phyloP scores from a whole-genome alignment of 768 basidiomycete species.

The Asterophora lycoperdoides region DNA sequence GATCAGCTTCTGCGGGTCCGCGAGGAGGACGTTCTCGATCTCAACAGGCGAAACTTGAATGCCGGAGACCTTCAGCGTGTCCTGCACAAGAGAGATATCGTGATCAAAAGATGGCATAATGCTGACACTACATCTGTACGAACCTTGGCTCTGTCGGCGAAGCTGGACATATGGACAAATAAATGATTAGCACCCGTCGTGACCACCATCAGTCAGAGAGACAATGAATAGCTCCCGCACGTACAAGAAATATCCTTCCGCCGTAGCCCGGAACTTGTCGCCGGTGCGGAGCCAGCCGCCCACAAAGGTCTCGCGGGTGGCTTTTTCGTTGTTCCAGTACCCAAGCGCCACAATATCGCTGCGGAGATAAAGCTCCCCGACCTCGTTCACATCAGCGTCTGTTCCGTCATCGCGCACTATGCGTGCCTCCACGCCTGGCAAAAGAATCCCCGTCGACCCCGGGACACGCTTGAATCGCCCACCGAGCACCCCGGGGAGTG shows the following conservation, averaged over 20 bases:
- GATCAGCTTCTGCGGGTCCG: conserved; percentile 58
- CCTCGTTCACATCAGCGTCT: conserved; percentile 49
- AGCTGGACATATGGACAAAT: conserved; percentile 38
- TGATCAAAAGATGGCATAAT: not conserved
- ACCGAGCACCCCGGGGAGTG: conserved; percentile 40
- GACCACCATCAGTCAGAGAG: not conserved
- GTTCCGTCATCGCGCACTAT: conserved; percentile 51
- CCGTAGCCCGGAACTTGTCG: conserved; percentile 61
- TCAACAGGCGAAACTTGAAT: conserved; percentile 78
- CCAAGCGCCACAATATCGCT: conserved; percentile 57
- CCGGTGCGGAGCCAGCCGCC: conserved; percentile 76
- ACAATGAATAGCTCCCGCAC: too few species aligned
- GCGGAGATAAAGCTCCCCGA: conserved; percentile 59
- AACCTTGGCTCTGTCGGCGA: conserved; percentile 75
- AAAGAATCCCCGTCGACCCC: conserved; percentile 53
- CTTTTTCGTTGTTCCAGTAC: conserved; percentile 69
- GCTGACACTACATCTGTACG: not conserved
- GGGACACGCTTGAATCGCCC: conserved; percentile 36
- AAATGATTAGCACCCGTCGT: not conserved
- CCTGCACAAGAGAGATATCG: conserved; percentile 36
- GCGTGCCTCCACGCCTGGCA: conserved; percentile 54
- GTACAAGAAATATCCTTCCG: conserved; percentile 62
- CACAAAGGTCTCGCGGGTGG: conserved; percentile 62
- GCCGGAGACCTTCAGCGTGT: conserved; percentile 78
- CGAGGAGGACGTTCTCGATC: conserved; percentile 63